Base-by-base conservation (phyloP, 2,329 filamentous ascomycete species). In the Penicillium frequentans region DNA sequence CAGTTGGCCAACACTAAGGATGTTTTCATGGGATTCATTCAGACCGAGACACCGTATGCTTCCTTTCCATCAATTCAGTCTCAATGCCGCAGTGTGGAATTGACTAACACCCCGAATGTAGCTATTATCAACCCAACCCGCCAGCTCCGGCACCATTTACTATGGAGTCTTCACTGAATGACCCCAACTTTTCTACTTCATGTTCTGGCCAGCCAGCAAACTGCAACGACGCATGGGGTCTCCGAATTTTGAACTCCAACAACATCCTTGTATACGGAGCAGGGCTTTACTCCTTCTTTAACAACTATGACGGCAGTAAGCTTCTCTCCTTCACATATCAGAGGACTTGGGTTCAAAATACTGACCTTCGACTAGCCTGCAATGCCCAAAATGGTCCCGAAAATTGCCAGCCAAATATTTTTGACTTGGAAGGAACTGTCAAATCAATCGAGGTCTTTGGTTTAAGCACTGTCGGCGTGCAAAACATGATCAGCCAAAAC, bases 11-110 rank as follows among this genome's bases (percentile, higher is more conserved):
- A 73, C 35, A 81, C 82, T 1, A 66, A 73, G 53, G 82, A 83
- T 57, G 77, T 85, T 9, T 75, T 82, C 53, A 73, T 82, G 14
- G 77, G 77, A 9, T 54, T 60, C n/a, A 57, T 63, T 42, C 61
- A 85, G 70, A 77, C 77, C 46, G 83, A 86, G 70, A 84, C 82
- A 10, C 82, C 83, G 45, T 84, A 83, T 55, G 44, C 29, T 43
- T 43, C 21, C 19, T 23, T 43, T 43, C n/a, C 19, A 23, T 43
- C 19, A 10, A 13, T 23, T 23, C 19, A 24, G 6, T 23, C 19
- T 10, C 23, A 21, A 43, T 13, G 4, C n/a, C 9, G 11, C 39
- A 43, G 39, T 24, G n/a, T 11, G 39, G 39, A 43, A 24, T 19
- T 10, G 11, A 43, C n/a, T 43, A 43, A 35, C 33, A 16, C 33